Percentiles rank a stretch among this genome's conserved stretches.
phyloP scores from a whole-genome alignment of 441 rosid species.

The Arabidopsis lyrata region DNA sequence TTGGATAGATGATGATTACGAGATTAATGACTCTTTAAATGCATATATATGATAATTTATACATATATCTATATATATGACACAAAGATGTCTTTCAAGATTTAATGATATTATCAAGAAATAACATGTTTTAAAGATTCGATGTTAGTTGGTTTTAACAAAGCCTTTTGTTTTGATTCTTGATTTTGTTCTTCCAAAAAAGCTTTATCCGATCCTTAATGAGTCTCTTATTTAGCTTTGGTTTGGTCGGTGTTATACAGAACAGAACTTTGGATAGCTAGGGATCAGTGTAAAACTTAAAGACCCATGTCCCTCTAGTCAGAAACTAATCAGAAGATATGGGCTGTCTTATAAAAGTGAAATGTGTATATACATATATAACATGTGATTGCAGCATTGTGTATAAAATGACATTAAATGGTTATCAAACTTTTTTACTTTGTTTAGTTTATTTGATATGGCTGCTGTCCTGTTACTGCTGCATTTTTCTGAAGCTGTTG shows the following conservation, averaged over 20 bases:
- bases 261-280: conserved; percentile 35
- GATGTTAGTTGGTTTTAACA: background rate
- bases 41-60: conserved; percentile 30
- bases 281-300: conserved; percentile 43
- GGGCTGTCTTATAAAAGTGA: conserved; percentile 39
- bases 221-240: conserved; percentile 32
- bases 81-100: conserved; percentile 34
- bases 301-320: conserved; percentile 42
- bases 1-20: conserved; percentile 59
- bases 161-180: background rate
- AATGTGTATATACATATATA: conserved; percentile 18
- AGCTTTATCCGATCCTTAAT: background rate
- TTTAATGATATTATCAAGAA: conserved; percentile 25
- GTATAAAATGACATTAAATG: conserved; percentile 28
- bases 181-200: conserved; percentile 11
- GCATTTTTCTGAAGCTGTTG: conserved; percentile 43
- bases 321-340: conserved; percentile 37
- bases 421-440: conserved; percentile 31
- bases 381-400: conserved; percentile 22
- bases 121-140: conserved; percentile 13
- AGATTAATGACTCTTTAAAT: conserved; percentile 32
- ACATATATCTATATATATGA: conserved; percentile 36
- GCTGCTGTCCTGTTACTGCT: conserved; percentile 42
- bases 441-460: conserved; percentile 38
- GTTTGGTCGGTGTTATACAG: conserved; percentile 24